Conservation (phyloP, 2,329 filamentous ascomycete genomes). For the Curvularia hawaiiensis region DNA sequence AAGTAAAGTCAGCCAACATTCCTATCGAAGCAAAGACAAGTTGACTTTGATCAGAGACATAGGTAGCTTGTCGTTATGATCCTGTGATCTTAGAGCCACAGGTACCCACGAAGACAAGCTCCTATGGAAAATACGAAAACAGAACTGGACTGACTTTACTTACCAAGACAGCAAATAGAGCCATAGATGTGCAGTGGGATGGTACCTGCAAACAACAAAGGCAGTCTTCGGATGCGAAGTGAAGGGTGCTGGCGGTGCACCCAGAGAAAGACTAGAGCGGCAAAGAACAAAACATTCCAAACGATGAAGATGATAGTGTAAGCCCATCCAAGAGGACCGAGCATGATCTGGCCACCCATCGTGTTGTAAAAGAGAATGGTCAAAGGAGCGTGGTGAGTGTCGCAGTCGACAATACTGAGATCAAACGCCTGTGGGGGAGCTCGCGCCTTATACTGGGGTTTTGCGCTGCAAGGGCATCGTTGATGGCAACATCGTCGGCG, state of each 20-base stretch:
- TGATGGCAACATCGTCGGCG: conserved; percentile 5
- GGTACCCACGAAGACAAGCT: not conserved
- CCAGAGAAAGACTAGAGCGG: conserved; percentile 29
- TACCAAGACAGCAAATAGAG: conserved; percentile 19
- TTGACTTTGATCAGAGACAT: not conserved
- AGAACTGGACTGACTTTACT: conserved; percentile 4
- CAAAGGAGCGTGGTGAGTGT: conserved; percentile 11
- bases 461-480: not conserved
- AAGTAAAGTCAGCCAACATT: conserved; percentile 1
- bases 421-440: not conserved
- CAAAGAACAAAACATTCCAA: conserved; percentile 25
- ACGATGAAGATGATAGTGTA: conserved; percentile 26
- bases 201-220: conserved; percentile 34
- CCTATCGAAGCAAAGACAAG: not conserved
- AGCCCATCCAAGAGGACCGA: conserved; percentile 24
- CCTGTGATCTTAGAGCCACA: not conserved
- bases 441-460: conserved; percentile 7
- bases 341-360: conserved; percentile 21
- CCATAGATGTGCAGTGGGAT: conserved; percentile 37
- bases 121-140: not conserved
- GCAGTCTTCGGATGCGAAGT: conserved; percentile 39
- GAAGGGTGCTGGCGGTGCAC: conserved; percentile 36
- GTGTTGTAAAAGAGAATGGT: conserved; percentile 3
- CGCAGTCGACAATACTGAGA: conserved; percentile 5
- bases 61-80: not conserved